Evolutionary conservation across 2,329 filamentous ascomycete species (phyloP).

Genomic region (Alternaria triticimaculans): DNA sequence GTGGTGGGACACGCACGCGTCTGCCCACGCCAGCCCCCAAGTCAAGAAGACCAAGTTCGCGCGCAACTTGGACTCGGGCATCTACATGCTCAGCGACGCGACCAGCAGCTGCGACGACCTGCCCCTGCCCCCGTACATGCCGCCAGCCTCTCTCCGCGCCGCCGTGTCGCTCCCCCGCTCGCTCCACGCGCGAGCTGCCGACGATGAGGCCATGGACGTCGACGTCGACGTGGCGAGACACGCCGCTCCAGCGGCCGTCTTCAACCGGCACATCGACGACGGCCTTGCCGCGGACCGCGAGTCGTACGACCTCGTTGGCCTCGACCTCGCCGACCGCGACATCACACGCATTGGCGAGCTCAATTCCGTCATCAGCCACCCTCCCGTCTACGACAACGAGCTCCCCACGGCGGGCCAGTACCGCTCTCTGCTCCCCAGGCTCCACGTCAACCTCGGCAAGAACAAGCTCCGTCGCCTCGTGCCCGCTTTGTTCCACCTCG

Average conservation of each 20-base stretch:
- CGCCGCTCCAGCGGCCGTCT: conserved; percentile 8
- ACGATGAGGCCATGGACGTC: not conserved
- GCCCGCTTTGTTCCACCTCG: conserved; percentile 34
- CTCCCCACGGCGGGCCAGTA: conserved; percentile 38
- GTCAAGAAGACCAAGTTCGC: conserved; percentile 38
- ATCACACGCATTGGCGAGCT: conserved; percentile 34
- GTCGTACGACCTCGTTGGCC: conserved; percentile 21
- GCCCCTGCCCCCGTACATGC: conserved; percentile 15
- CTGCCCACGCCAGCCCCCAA: conserved; percentile 19
- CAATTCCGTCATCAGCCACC: conserved; percentile 32
- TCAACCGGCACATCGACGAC: conserved; percentile 18
- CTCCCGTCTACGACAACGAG: conserved; percentile 31
- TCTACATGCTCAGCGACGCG: conserved; percentile 42
- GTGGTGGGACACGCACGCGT: conserved; percentile 37
- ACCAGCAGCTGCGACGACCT: conserved; percentile 24
- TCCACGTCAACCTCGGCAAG: conserved; percentile 29
- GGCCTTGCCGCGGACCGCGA: conserved; percentile 24
- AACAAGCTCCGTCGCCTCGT: conserved; percentile 31
- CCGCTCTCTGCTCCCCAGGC: conserved; percentile 37
- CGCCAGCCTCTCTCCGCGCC: conserved; percentile 8
- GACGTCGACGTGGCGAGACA: not conserved
- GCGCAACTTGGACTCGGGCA: conserved; percentile 42
- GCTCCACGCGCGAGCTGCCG: not conserved
- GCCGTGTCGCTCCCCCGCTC: not conserved
- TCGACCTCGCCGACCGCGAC: conserved; percentile 27